phyloP scores from a whole-genome alignment of 1,139 yeast genomes.

The Blastobotrys capitulatus region DNA sequence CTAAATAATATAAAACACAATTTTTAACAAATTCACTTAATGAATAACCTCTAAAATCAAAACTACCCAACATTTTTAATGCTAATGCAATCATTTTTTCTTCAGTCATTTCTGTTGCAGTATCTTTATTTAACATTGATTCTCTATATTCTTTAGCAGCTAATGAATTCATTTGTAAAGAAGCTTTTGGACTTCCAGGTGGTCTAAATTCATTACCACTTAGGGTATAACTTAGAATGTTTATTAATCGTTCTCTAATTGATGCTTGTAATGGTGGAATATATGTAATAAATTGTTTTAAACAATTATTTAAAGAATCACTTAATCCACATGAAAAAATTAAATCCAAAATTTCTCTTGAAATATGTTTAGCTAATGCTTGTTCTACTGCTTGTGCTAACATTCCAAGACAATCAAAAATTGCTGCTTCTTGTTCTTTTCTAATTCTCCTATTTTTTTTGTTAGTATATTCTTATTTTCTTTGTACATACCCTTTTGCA shows the following conservation, averaged over 20 bases:
- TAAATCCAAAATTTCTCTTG: constrained; percentile 72
- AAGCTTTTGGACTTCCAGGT: constrained; percentile 83
- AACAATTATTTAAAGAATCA: constrained; percentile 69
- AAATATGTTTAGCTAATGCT: constrained; percentile 85
- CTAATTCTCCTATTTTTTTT: constrained; percentile 40
- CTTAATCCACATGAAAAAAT: constrained; percentile 80
- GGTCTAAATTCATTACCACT: constrained; percentile 78
- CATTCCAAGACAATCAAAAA: constrained; percentile 84
- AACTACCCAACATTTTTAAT: constrained; percentile 63
- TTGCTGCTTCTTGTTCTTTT: constrained; percentile 78
- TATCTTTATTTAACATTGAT: constrained; percentile 62
- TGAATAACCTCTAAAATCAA: constrained; percentile 70
- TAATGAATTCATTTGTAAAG: constrained; percentile 49
- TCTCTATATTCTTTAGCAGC: constrained; percentile 76
- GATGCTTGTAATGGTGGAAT: constrained; percentile 77
- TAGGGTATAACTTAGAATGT: constrained; percentile 67
- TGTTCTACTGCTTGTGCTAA: constrained; percentile 89
- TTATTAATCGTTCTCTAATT: constrained; percentile 66
- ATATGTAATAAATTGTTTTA: constrained; percentile 59
- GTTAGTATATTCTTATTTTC: constrained; percentile 4
- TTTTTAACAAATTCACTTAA: constrained; percentile 82
- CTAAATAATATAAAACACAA: constrained; percentile 75
- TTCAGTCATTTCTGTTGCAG: constrained; percentile 34
- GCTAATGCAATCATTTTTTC: constrained; percentile 62
- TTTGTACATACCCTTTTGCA: constrained; percentile 44